These are phyloP conservation scores for Nakazawaea anatomiae DNA, from an alignment of 805 yeast genomes.

Conservation along the genomic window DNA sequence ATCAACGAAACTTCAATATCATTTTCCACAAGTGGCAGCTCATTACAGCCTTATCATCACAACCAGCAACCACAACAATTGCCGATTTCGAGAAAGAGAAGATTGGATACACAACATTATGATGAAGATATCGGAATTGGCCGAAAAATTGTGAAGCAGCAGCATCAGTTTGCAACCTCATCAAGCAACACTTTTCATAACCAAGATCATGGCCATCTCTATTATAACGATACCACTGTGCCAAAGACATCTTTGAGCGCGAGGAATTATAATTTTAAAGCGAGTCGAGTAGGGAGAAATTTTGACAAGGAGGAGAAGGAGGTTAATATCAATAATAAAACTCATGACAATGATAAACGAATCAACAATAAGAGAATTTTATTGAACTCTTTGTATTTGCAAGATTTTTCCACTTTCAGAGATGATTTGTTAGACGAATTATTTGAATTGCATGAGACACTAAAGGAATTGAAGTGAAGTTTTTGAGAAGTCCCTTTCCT, in stretches of 20 bases:
- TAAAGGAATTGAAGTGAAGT: neutral
- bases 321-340: too few relatives aligned
- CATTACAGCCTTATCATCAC: neutral
- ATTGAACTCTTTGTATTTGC: slow-evolving; percentile 5
- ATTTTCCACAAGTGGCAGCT: neutral
- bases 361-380: neutral
- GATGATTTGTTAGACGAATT: slow-evolving; percentile 8
- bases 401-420: slow-evolving; percentile 8
- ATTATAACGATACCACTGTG: too few relatives aligned
- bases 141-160: neutral
- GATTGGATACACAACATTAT: neutral
- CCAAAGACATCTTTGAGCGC: too few relatives aligned
- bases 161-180: neutral
- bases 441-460: slow-evolving; percentile 3
- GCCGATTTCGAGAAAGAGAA: neutral
- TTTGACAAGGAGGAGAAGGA: neutral
- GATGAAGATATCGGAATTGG: neutral
- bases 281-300: too few relatives aligned
- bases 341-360: neutral
- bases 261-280: too few relatives aligned
- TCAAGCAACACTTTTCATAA: neutral
- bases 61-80: neutral
- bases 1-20: slow-evolving; percentile 1
- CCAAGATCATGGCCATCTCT: too few relatives aligned
- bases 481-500: neutral